Base-by-base conservation (phyloP, 805 yeast species). In the Lipomyces spencermartinsiae region DNA sequence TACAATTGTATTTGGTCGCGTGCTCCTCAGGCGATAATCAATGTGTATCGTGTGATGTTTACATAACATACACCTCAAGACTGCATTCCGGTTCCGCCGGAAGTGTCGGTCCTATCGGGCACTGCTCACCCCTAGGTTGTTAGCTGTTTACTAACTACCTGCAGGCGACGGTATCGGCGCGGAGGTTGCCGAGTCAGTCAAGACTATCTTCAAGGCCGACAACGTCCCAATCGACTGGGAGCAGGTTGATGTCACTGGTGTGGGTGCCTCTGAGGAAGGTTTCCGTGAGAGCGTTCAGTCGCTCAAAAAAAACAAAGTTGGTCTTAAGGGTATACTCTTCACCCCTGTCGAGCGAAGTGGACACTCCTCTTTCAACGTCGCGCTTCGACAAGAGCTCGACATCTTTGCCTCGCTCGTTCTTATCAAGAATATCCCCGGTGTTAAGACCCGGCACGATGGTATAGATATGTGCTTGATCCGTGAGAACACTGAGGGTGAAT, bases 401-500 rank as follows among this genome's bases (percentile, higher is more conserved):
- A 92, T 94, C 76, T 95, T 89, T 78, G 99, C 99, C 67, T 91
- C 97, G 46, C 86, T 94, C 73, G 96, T 95, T n/a, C 85, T 93
- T 76, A 92, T 93, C 85, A 92, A 93, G 84, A 90, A 91, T 81
- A 87, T 95, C 71, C 95, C 96, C 70, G 98, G 98, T 80, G 97
- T 93, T 73, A 86, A 92, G 81, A 89, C 97, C 69, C 92, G 93
- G 81, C 86, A 93, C 78, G 86, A 89, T 71, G 93, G 91, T 74
- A 91, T 94, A 73, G 97, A 93, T 83, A 86, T 94, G 78, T 97
- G 93, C 54, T 85, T 95, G 73, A 96, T 95, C 79, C 92, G 99
- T 87, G 99, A 95, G 85, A 95, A 95, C 88, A 94, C 99, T 73
- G 98, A 95, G 83, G 99, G 99, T 85, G 99, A 94, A 84, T 94